These are phyloP conservation scores for Earliella scabrosa DNA, from an alignment of 1,284 basidiomycete genomes.

Conservation along the genomic window DNA sequence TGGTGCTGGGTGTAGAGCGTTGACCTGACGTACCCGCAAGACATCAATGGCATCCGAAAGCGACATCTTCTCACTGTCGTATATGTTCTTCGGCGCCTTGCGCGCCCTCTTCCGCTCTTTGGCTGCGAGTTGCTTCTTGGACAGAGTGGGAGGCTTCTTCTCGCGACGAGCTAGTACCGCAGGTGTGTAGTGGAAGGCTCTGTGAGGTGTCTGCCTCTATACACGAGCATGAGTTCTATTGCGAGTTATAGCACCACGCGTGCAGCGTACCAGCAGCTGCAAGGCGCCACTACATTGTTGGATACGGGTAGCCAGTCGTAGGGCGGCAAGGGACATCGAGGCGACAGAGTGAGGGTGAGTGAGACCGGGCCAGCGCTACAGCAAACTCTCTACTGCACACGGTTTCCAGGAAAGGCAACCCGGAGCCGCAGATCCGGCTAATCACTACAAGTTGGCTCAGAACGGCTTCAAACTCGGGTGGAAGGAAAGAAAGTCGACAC, in stretches of 20 bases:
- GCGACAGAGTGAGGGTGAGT: neutral
- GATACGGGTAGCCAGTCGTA: slow-evolving; percentile 24
- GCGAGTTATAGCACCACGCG: too few species aligned
- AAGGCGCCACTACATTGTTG: slow-evolving; percentile 25
- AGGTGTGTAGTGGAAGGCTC: slow-evolving; percentile 56
- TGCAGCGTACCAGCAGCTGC: slow-evolving; percentile 3
- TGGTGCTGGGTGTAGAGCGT: neutral
- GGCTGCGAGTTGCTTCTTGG: slow-evolving; percentile 70
- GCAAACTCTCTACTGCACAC: neutral
- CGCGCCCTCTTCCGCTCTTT: slow-evolving; percentile 52
- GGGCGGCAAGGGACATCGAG: slow-evolving; percentile 27
- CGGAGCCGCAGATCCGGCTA: neutral
- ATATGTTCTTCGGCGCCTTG: slow-evolving; percentile 50
- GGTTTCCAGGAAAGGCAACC: neutral
- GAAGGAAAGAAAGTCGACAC: too few species aligned
- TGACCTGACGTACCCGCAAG: slow-evolving; percentile 59
- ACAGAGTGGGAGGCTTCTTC: slow-evolving; percentile 53
- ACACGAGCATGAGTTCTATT: neutral
- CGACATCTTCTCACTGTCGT: slow-evolving; percentile 64
- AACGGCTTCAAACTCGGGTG: too few species aligned
- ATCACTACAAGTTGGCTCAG: too few species aligned
- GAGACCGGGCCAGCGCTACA: neutral
- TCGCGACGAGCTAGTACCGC: slow-evolving; percentile 48
- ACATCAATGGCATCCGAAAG: slow-evolving; percentile 68
- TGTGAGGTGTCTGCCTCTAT: slow-evolving; percentile 28